Evolutionary conservation across 306 rosid species (phyloP), one percentile per base, ranked within the genome.

Genomic region (Pyrus pyrifolia): DNA sequence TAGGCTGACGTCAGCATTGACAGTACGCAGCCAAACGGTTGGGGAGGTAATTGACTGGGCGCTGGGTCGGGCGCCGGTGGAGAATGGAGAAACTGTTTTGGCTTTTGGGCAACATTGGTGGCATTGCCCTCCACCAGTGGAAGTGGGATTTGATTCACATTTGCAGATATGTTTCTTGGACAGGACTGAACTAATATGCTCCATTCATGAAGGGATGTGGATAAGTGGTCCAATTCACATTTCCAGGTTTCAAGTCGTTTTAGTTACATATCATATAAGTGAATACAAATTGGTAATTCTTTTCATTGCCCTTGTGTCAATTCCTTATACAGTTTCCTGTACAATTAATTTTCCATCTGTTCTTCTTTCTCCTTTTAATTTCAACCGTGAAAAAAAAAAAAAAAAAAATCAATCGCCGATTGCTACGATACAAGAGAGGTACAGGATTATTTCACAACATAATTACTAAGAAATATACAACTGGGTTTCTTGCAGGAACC

Each of bases 301-400:
- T 49, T 58, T 57, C 21, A 57, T 10, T 29, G 18, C n/a, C 23
- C 18, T 27, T 55, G 0, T 7, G 9, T 51, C n/a, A 44, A 55
- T 70, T 55, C 76, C 45, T 45, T 57, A 68, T 38, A 58, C 76
- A 31, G 38, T 81, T 73, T 74, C 46, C 79, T 84, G 81, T 78
- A 79, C 86, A 81, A 31, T 78, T 57, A 68, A 79, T 71, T 75
- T 75, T 55, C 46, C 75, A 60, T 62, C 35, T 60, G 55, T 15
- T 49, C 21, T 49, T 22, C 29, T 74, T 68, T 75, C 33, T 29
- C 49, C 27, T 12, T 53, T 81, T 52, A 18, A 60, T 4, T 68
- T 52, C 30, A 12, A 35, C 18, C 25, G 49, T 45, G 61, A 35
- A 22, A 19, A 15, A 9, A 55, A 18, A 27, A 8, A 30, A 31